Percentiles rank a stretch among this genome's conserved stretches.
Conservation (phyloP, 495 filamentous ascomycete genomes). For the Tuber microsphaerosporum region DNA sequence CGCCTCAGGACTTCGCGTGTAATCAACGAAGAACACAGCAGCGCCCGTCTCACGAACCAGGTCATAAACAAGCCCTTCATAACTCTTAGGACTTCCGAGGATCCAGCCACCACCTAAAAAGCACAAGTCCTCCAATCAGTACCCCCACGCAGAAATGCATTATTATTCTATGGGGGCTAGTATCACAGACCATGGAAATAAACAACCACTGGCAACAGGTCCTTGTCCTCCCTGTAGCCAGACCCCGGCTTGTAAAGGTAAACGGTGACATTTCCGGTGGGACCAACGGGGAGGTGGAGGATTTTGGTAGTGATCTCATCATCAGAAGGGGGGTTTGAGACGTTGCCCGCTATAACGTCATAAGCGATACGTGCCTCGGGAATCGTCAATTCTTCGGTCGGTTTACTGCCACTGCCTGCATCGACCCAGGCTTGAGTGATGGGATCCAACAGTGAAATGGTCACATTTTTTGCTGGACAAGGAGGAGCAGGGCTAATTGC, state of each 20-base stretch:
- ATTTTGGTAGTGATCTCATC: slow-evolving; percentile 12
- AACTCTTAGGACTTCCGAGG: slow-evolving; percentile 12
- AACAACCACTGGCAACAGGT: slow-evolving; percentile 14
- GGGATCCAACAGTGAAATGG: slow-evolving; percentile 31
- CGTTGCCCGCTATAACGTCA: slow-evolving; percentile 8
- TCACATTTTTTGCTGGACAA: slow-evolving; percentile 4
- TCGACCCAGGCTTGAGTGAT: slow-evolving; percentile 32
- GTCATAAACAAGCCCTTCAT: slow-evolving; percentile 28
- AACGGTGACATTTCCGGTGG: slow-evolving; percentile 20
- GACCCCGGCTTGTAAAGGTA: slow-evolving; percentile 23
- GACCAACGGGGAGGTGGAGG: slow-evolving; percentile 27
- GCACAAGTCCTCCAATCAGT: background rate
- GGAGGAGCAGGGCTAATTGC: background rate
- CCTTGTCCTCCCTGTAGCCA: background rate
- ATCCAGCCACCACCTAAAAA: slow-evolving; percentile 31
- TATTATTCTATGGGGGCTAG: background rate
- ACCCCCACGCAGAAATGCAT: background rate
- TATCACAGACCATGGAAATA: slow-evolving; percentile 27
- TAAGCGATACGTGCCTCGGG: slow-evolving; percentile 26
- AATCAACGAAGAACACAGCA: slow-evolving; percentile 41
- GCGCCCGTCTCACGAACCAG: slow-evolving; percentile 29
- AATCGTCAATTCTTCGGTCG: slow-evolving; percentile 14
- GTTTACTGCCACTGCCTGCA: background rate
- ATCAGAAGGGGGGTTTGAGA: slow-evolving; percentile 7
- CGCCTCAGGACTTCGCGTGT: slow-evolving; percentile 40